A percentile compares a stretch with the other conserved stretches of the same genome.
Conservation (phyloP, 495 filamentous ascomycete genomes). For the Xylaria venustula region DNA sequence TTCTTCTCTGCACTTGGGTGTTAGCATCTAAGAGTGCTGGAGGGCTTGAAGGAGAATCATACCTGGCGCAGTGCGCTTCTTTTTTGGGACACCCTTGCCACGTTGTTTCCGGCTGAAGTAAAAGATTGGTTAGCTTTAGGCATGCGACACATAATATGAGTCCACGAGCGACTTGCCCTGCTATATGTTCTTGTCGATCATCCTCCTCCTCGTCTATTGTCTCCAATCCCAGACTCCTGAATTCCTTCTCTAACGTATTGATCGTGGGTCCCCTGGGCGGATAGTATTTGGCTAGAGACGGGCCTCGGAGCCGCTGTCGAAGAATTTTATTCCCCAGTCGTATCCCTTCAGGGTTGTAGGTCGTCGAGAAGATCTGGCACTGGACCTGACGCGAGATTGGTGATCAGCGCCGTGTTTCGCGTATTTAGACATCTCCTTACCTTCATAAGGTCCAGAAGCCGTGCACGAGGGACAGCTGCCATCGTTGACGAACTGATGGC, state of each 20-base stretch:
- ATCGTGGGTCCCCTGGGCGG: slow-evolving; percentile 69
- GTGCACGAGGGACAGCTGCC: slow-evolving; percentile 64
- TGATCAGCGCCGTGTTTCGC: neutral
- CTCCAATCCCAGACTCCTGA: slow-evolving; percentile 53
- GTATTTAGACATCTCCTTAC: slow-evolving; percentile 40
- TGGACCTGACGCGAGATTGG: slow-evolving; percentile 57
- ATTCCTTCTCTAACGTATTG: slow-evolving; percentile 63
- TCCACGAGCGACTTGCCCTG: slow-evolving; percentile 50
- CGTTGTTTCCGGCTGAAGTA: slow-evolving; percentile 67
- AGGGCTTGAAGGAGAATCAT: slow-evolving; percentile 22
- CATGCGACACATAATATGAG: slow-evolving; percentile 15
- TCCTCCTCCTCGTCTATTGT: slow-evolving; percentile 73
- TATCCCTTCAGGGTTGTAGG: slow-evolving; percentile 78
- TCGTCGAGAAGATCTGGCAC: slow-evolving; percentile 87
- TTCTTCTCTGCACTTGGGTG: neutral
- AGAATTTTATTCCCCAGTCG: slow-evolving; percentile 87
- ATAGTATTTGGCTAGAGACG: slow-evolving; percentile 79
- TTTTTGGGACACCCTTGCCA: slow-evolving; percentile 90
- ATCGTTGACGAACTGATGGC: slow-evolving; percentile 42
- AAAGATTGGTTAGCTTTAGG: slow-evolving; percentile 24
- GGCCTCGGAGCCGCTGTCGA: slow-evolving; percentile 78
- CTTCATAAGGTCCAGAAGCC: slow-evolving; percentile 77
- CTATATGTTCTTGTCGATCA: slow-evolving; percentile 73
- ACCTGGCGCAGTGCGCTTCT: slow-evolving; percentile 74
- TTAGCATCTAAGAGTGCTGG: neutral